These are phyloP conservation scores for Echinosophora koreensis DNA, from an alignment of 306 rosid genomes.

Conservation along the genomic window DNA sequence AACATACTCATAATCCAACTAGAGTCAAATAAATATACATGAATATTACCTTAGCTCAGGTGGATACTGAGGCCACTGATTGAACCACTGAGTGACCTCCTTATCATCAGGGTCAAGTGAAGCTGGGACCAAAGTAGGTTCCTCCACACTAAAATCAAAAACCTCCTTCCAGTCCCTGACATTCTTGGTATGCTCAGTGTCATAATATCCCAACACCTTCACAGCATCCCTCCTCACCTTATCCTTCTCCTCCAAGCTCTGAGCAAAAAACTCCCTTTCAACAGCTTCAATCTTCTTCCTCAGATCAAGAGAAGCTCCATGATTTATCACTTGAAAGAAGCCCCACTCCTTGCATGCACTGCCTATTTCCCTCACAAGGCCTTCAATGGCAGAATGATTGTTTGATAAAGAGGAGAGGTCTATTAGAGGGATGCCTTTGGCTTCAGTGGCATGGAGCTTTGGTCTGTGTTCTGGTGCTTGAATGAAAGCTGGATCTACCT, in stretches of 20 bases:
- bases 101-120: background rate
- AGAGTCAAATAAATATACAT: background rate
- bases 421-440: constrained; percentile 51
- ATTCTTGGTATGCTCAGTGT: constrained; percentile 62
- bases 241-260: constrained; percentile 63
- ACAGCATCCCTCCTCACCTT: constrained; percentile 46
- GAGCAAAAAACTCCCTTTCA: constrained; percentile 55
- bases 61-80: background rate
- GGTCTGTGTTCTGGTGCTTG: constrained; percentile 63
- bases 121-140: background rate
- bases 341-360: constrained; percentile 31
- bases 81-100: background rate
- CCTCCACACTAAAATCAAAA: background rate
- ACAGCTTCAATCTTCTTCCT: constrained; percentile 40
- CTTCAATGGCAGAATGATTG: background rate
- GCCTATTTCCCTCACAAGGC: constrained; percentile 27
- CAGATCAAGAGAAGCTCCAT: constrained; percentile 47
- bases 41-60: constrained; percentile 36
- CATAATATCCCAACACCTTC: background rate
- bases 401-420: constrained; percentile 32
- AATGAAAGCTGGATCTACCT: constrained; percentile 52
- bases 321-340: constrained; percentile 51
- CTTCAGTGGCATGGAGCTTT: constrained; percentile 41
- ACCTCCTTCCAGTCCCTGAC: constrained; percentile 60
- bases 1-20: too few species aligned